Conservation (phyloP, 768 basidiomycete species). For the Leccinum variicolor region DNA sequence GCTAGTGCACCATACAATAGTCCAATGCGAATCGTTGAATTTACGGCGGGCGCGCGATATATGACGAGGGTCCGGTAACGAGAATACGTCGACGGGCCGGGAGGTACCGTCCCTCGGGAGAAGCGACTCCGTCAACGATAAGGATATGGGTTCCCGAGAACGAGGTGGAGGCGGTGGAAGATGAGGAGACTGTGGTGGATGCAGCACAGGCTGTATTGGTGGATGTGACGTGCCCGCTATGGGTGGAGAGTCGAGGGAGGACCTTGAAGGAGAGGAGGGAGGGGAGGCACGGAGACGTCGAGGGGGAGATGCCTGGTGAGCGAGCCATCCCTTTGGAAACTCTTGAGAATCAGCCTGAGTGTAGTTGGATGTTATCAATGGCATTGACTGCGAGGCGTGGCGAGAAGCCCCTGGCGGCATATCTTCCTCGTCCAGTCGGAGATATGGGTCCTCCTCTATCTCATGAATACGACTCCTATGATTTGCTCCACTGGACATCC, state of each 20-base stretch:
- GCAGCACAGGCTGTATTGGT: slow-evolving; percentile 29
- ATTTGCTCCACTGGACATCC: slow-evolving; percentile 29
- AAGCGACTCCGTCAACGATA: slow-evolving; percentile 76
- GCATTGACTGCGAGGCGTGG: slow-evolving; percentile 35
- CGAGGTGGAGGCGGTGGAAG: slow-evolving; percentile 40
- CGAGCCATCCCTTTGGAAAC: slow-evolving; percentile 60
- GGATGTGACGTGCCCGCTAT: slow-evolving; percentile 32
- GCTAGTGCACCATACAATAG: slow-evolving; percentile 58
- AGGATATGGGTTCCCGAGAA: slow-evolving; percentile 44
- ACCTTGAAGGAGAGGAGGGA: slow-evolving; percentile 36
- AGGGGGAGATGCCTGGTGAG: slow-evolving; percentile 70
- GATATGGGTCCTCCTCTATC: slow-evolving; percentile 72
- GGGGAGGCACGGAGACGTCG: slow-evolving; percentile 40
- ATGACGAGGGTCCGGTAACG: slow-evolving; percentile 73
- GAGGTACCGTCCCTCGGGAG: slow-evolving; percentile 68
- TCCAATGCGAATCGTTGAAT: slow-evolving; percentile 74
- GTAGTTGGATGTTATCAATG: slow-evolving; percentile 35
- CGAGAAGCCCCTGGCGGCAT: slow-evolving; percentile 37
- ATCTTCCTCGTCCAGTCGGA: slow-evolving; percentile 70
- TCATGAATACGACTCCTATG: slow-evolving; percentile 28
- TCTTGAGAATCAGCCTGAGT: slow-evolving; percentile 38
- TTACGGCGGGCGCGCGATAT: slow-evolving; percentile 61
- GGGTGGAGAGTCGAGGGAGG: slow-evolving; percentile 34
- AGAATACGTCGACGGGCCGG: slow-evolving; percentile 67
- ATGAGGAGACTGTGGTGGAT: slow-evolving; percentile 34